These are phyloP conservation scores for Ophiostoma sp. DNA, from an alignment of 2,329 filamentous ascomycete species.

Conservation along the genomic window DNA sequence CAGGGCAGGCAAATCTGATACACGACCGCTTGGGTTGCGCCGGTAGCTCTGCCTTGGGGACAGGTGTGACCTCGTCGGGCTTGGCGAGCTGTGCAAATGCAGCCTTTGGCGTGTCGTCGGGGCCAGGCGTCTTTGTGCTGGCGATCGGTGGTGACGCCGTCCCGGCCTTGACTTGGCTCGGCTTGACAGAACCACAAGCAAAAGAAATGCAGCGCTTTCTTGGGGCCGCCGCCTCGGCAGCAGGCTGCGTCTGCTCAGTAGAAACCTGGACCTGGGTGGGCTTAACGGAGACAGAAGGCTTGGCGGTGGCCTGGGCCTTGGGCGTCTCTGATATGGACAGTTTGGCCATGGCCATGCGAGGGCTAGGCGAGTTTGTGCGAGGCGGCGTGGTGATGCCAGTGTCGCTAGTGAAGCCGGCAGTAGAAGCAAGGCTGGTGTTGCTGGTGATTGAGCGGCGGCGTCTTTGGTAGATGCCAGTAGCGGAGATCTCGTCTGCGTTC, in stretches of 20 bases:
- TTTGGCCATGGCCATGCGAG: conserved; percentile 54
- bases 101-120: conserved; percentile 21
- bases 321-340: not conserved
- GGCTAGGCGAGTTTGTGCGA: conserved; percentile 82
- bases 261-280: conserved; percentile 44
- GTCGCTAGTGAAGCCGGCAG: conserved; percentile 90
- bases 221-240: conserved; percentile 39
- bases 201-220: conserved; percentile 91
- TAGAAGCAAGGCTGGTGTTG: conserved; percentile 74
- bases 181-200: conserved; percentile 65
- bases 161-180: conserved; percentile 35
- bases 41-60: conserved; percentile 32
- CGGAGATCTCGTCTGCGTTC: conserved; percentile 36
- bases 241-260: not conserved
- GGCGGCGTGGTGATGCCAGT: conserved; percentile 85
- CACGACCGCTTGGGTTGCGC: conserved; percentile 49
- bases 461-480: conserved; percentile 27
- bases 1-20: conserved; percentile 73
- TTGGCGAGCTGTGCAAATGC: conserved; percentile 20
- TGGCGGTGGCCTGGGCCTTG: not conserved
- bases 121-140: conserved; percentile 21
- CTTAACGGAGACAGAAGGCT: conserved; percentile 31
- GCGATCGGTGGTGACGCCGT: conserved; percentile 33
- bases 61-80: conserved; percentile 36
- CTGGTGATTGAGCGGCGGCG: conserved; percentile 66